Evolutionary conservation across 179 eudicot species (phyloP).

Genomic region (Spinacia oleracea): DNA sequence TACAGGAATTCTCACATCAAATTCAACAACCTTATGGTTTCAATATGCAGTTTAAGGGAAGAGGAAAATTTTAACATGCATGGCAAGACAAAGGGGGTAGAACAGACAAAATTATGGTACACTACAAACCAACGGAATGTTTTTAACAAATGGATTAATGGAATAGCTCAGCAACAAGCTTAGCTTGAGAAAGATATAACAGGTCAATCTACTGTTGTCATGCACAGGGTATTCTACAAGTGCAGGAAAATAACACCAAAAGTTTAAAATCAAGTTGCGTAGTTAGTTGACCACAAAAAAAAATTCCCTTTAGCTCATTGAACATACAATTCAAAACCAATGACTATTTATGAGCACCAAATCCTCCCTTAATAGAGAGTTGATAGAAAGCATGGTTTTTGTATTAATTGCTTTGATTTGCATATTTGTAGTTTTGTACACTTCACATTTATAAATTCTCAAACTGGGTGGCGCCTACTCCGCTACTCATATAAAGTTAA

Average conservation of each 20-base stretch:
- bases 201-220: neutral
- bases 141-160: neutral
- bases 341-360: neutral
- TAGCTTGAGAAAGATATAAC: neutral
- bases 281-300: neutral
- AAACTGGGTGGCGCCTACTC: neutral
- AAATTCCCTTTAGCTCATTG: neutral
- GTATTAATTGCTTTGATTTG: no score
- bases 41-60: neutral
- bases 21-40: neutral
- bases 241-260: slow-evolving; percentile 1
- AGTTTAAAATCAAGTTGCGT: neutral
- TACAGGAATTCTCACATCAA: neutral
- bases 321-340: neutral
- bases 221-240: neutral
- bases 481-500: neutral
- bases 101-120: neutral
- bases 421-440: neutral
- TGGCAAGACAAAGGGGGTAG: neutral
- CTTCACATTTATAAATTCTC: neutral
- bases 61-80: neutral
- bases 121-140: neutral
- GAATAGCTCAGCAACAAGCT: neutral
- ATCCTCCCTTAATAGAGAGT: neutral
- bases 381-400: no score